Evolutionary conservation across 225 moss, liverwort and hornwort species (phyloP).

Genomic region (Polytrichum formosum): DNA sequence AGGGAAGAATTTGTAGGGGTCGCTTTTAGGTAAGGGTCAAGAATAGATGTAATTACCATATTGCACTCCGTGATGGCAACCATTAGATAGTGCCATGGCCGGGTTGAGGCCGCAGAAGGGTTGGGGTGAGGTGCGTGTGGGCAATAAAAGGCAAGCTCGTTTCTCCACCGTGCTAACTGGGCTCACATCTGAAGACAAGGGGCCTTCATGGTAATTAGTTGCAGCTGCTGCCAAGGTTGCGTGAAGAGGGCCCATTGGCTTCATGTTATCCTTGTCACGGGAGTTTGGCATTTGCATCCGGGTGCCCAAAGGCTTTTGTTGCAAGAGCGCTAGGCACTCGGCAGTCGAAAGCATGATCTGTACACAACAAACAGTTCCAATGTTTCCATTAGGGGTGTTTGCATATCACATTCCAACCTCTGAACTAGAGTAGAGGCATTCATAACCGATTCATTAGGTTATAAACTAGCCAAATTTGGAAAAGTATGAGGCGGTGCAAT

Average conservation of each 20-base stretch:
- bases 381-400: too few relatives aligned
- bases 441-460: too few relatives aligned
- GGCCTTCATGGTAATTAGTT: conserved; percentile 25
- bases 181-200: conserved; percentile 47
- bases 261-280: conserved; percentile 7
- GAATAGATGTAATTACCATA: not conserved
- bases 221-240: not conserved
- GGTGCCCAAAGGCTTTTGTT: conserved; percentile 21
- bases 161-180: conserved; percentile 4
- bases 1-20: too few relatives aligned
- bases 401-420: too few relatives aligned
- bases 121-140: too few relatives aligned
- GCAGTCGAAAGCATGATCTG: conserved; percentile 53
- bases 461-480: too few relatives aligned
- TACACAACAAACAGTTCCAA: not conserved
- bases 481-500: too few relatives aligned
- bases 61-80: too few relatives aligned
- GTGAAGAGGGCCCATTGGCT: conserved; percentile 4
- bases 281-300: not conserved
- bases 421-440: too few relatives aligned
- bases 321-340: conserved; percentile 32
- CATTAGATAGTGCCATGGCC: too few relatives aligned
- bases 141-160: too few relatives aligned
- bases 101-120: not conserved
- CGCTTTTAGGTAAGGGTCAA: too few relatives aligned